These are phyloP conservation scores for Wickerhamiella musiphila DNA, from an alignment of 805 yeast species.

Conservation along the genomic window DNA sequence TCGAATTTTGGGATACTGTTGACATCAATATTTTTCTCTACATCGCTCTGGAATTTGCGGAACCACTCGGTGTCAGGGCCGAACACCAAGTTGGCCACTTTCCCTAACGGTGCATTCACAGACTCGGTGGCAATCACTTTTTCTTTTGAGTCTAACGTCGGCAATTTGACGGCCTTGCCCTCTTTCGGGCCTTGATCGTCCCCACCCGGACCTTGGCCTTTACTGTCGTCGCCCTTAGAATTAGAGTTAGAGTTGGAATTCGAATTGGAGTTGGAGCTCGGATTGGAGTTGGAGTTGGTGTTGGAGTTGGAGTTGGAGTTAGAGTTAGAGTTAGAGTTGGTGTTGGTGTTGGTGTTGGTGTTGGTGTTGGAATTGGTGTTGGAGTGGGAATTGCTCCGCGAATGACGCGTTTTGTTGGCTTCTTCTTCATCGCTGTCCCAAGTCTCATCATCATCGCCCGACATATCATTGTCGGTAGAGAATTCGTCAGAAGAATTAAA, in stretches of 20 bases:
- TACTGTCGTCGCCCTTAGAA: slow-evolving; percentile 1
- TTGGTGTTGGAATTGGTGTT: slow-evolving; percentile 7
- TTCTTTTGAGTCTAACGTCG: slow-evolving; percentile 32
- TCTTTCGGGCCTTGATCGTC: slow-evolving; percentile 45
- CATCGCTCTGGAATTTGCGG: slow-evolving; percentile 23
- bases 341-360: slow-evolving; percentile 11
- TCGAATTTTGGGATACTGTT: slow-evolving; percentile 13
- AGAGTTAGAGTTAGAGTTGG: neutral
- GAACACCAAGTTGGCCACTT: slow-evolving; percentile 50
- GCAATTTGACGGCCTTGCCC: slow-evolving; percentile 41
- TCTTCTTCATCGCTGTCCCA: no score
- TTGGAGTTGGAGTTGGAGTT: slow-evolving; percentile 15
- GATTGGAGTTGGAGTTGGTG: slow-evolving; percentile 1
- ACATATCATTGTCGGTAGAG: neutral
- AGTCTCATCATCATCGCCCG: neutral
- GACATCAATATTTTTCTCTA: slow-evolving; percentile 20
- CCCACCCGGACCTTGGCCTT: slow-evolving; percentile 11
- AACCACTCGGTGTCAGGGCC: slow-evolving; percentile 39
- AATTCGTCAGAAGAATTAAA: neutral
- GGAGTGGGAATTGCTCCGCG: slow-evolving; percentile 1
- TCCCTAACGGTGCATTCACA: slow-evolving; percentile 60
- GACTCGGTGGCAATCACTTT: slow-evolving; percentile 34
- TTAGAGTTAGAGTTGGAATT: neutral
- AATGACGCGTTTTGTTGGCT: no score
- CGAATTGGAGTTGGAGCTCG: neutral